Base-by-base conservation (phyloP, 148 eudicot species). In the Camellia japonica region DNA sequence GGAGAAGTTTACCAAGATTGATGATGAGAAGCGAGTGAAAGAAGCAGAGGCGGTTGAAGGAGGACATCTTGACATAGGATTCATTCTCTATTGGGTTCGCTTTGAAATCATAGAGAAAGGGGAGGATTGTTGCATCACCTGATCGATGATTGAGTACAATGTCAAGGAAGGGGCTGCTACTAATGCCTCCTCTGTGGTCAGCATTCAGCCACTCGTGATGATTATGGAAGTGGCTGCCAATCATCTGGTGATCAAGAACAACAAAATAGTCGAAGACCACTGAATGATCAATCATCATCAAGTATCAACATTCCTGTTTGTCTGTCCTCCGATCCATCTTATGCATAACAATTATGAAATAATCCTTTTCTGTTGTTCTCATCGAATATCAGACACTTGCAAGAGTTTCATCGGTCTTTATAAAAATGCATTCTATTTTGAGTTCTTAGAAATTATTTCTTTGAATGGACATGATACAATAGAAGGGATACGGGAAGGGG, bases 11-110 rank as follows among this genome's bases (percentile, higher is more conserved):
- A 83, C 85, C 5, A 88, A 74, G 71, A 47, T 90, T 5, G 89
- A 90, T 19, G 23, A 85, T n/a, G 89, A 84, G 77, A 88, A 81
- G 23, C 79, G 79, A 13, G 79, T 80, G 82, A 90, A 90, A 80
- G 89, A 82, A 82, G 77, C 88, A 10, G 90, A 90, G 72, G 88
- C 80, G 52, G 68, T 88, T 7, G 90, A 90, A 86, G 93, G 91
- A 65, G 89, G 85, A 44, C 86, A 78, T 81, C 75, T 90, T 49
- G 88, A 88, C 20, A 3, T 81, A 4, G 93, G 93, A 11, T 88
- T 90, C 49, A 82, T 75, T 3, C 54, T 85, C 3, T 87, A 84
- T 44, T 68, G 90, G 7, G 85, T 85, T n/a, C 83, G 86, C 0
- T 79, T 88, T 18, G 85, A 90, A 75, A 62, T 90, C 47, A 80